Conservation (phyloP, 371 early-diverging fungal species). For the Catenaria anguillulae region DNA sequence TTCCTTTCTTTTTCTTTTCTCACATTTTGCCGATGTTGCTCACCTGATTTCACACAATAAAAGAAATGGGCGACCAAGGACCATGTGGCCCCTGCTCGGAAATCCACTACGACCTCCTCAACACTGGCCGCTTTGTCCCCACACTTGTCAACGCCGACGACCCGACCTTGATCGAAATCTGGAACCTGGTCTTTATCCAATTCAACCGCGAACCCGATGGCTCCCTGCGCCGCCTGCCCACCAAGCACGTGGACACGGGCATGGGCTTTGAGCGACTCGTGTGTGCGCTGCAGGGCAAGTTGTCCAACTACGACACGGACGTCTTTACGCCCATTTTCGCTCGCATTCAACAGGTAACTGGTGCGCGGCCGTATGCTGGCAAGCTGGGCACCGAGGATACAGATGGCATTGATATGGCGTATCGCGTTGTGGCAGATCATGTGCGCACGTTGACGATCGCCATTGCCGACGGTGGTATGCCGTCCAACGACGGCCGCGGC, state of each 20-base stretch:
- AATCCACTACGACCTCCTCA: conserved; percentile 53
- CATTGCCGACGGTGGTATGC: conserved; percentile 61
- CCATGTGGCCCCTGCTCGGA: conserved; percentile 72
- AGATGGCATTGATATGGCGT: too few relatives aligned
- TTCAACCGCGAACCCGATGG: conserved; percentile 29
- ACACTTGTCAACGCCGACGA: conserved; percentile 25
- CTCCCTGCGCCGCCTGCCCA: conserved; percentile 32
- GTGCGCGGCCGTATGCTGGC: neutral
- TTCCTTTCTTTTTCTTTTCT: too few relatives aligned
- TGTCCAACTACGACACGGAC: neutral
- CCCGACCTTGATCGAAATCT: conserved; percentile 71
- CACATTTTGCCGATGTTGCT: too few relatives aligned
- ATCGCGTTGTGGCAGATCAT: conserved; percentile 62
- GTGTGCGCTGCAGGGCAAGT: conserved; percentile 28
- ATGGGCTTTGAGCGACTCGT: conserved; percentile 67
- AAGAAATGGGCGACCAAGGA: conserved; percentile 72
- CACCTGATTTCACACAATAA: too few relatives aligned
- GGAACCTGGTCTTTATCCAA: conserved; percentile 78
- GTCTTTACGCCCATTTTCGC: neutral
- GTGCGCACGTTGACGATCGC: conserved; percentile 52
- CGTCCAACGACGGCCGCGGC: conserved; percentile 56
- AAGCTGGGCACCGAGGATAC: neutral
- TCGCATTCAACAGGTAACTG: neutral
- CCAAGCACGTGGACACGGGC: conserved; percentile 60
- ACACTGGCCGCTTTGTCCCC: too few relatives aligned